Evolutionary conservation across 2,329 filamentous ascomycete genomes (phyloP), one percentile per base, ranked within the genome.

Genomic region (Herpotrichia juniperi): DNA sequence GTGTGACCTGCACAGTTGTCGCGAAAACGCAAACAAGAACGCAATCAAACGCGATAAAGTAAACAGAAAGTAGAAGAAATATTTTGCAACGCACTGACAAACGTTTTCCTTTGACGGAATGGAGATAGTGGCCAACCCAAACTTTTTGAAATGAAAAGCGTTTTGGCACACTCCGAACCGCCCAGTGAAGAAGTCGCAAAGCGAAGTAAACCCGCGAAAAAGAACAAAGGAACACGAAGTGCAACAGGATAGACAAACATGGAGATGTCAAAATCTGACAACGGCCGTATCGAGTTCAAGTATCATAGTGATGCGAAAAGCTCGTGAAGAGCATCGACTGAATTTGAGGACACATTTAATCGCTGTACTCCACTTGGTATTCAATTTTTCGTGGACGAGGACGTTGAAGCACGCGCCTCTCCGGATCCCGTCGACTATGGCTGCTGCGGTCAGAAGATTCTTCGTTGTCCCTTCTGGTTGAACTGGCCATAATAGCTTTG

Each of bases 1-100:
- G 56, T 49, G 69, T 73, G 67, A 59, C 66, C 66, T 64, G 66
- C 66, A 69, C 62, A n/a, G n/a, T n/a, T 64, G 62, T 64, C 59
- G 61, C 61, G 51, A 64, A 51, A 48, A 42, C 51, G 46, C 61
- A 57, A 59, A 58, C 58, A 64, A 66, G 53, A 50, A 44, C 50
- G 25, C 24, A 39, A 50, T 17, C 19, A 51, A 37, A 45, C 25
- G 19, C 30, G 43, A 21, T 19, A 56, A 40, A 52, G 28, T 11
- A 58, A 60, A 62, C 48, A 55, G 39, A 39, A 57, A 59, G 45
- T 53, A 46, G 58, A 51, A 58, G 50, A 57, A 59, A 51, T 67
- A 64, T 62, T 50, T 46, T 61, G 57, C 61, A 56, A 45, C 35
- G 51, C 42, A 26, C 48, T 47, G 48, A 42, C 53, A 51, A 37